Evolutionary conservation across 345 rosid species (phyloP).

Genomic region (Psidium friedrichsthalianum): DNA sequence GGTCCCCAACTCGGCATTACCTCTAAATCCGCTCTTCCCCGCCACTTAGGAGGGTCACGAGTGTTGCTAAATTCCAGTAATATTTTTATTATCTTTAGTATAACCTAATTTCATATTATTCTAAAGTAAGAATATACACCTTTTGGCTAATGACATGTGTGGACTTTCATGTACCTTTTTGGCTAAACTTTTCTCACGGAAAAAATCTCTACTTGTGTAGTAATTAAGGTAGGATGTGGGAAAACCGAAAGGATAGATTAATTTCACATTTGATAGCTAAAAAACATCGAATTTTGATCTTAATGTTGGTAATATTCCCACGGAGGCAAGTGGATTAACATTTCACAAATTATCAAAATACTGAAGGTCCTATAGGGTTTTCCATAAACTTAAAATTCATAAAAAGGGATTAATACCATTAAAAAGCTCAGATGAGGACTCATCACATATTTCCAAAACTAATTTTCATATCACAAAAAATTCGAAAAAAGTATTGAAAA

Average conservation of each 20-base stretch:
- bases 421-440: background rate
- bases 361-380: background rate
- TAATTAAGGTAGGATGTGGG: background rate
- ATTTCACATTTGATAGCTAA: background rate
- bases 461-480: rapidly evolving
- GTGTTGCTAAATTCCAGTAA: background rate
- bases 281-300: background rate
- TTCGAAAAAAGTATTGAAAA: no score
- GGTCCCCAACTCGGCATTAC: no score
- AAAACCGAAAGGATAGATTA: background rate
- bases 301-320: background rate
- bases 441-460: background rate
- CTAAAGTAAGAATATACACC: background rate
- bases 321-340: background rate
- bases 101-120: background rate
- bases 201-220: background rate
- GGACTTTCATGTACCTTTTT: background rate
- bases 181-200: background rate
- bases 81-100: background rate
- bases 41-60: no score
- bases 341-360: background rate
- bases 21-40: no score
- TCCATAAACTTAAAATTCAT: background rate
- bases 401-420: background rate
- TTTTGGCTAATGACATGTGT: background rate